A percentile compares a stretch with the other conserved stretches of the same genome.
These are phyloP conservation scores for Suhomyces prunicola DNA, from an alignment of 805 yeast species.

Conservation along the genomic window DNA sequence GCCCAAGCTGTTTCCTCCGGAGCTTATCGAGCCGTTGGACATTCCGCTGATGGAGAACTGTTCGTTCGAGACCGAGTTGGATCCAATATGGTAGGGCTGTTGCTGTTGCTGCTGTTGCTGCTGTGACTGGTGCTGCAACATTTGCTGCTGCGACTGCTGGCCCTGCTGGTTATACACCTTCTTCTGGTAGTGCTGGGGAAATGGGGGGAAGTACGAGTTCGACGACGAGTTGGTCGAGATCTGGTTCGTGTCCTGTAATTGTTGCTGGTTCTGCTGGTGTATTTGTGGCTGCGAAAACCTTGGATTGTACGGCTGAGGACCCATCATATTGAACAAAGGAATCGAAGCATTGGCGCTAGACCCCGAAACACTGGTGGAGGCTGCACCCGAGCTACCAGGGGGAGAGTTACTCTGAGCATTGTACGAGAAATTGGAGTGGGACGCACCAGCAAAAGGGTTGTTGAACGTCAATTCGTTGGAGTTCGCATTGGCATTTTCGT, in stretches of 20 bases:
- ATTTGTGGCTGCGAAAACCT: background rate
- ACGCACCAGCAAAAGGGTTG: conserved; percentile 18
- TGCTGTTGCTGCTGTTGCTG: conserved; percentile 3
- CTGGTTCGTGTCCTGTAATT: background rate
- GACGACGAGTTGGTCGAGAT: conserved; percentile 1
- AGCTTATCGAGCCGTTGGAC: conserved; percentile 7
- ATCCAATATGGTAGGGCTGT: conserved; percentile 5
- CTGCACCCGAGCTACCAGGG: background rate
- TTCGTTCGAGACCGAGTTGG: conserved; percentile 6
- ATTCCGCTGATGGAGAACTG: conserved; percentile 6
- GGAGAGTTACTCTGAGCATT: background rate
- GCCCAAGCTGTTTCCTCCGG: conserved; percentile 1
- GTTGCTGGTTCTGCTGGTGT: conserved; percentile 1
- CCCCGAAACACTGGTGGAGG: background rate
- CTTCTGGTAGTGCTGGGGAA: conserved; percentile 9
- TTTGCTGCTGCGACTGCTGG: background rate
- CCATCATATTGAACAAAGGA: conserved; percentile 3
- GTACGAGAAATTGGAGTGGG: conserved; percentile 5
- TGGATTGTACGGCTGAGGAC: conserved; percentile 4
- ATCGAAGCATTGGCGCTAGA: conserved; percentile 1
- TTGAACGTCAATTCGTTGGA: conserved; percentile 17
- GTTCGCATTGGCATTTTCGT: conserved; percentile 4
- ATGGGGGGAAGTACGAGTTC: conserved; percentile 6
- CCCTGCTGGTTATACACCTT: conserved; percentile 3
- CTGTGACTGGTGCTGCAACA: background rate